phyloP scores from a whole-genome alignment of 768 basidiomycete species.

The Lactarius tabidus region DNA sequence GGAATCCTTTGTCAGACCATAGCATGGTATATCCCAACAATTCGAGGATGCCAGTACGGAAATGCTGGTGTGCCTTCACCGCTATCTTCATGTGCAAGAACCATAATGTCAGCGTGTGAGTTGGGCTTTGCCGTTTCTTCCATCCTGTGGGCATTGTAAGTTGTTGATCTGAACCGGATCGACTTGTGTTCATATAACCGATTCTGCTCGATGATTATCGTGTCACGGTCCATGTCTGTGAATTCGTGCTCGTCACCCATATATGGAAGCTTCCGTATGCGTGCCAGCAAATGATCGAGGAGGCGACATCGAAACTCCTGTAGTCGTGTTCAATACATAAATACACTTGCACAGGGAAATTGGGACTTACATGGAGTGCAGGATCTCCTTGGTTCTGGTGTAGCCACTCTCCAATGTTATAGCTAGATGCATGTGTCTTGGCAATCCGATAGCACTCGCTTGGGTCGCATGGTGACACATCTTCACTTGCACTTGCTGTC shows the following conservation, averaged over 20 bases:
- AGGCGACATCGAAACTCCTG: neutral
- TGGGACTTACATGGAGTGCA: neutral
- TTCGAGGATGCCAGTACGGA: constrained; percentile 32
- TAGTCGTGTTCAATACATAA: no score
- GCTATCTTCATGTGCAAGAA: constrained; percentile 22
- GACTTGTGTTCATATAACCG: neutral
- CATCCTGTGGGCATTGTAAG: neutral
- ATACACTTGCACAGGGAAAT: no score
- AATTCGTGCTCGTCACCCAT: neutral
- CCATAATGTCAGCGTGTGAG: constrained; percentile 31
- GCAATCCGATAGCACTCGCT: neutral
- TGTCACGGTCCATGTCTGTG: neutral
- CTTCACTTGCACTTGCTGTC: no score
- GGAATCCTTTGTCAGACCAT: constrained; percentile 17
- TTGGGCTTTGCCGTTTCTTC: neutral
- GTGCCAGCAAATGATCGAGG: neutral
- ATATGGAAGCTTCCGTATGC: neutral
- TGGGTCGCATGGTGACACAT: neutral
- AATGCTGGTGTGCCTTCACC: neutral
- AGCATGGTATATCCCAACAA: constrained; percentile 32
- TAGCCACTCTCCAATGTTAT: neutral
- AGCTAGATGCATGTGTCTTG: neutral
- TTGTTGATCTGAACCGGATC: neutral
- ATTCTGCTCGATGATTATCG: neutral
- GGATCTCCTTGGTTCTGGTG: neutral